phyloP scores from a whole-genome alignment of 2,329 filamentous ascomycete species.

The Davidsoniella neocaledoniae region DNA sequence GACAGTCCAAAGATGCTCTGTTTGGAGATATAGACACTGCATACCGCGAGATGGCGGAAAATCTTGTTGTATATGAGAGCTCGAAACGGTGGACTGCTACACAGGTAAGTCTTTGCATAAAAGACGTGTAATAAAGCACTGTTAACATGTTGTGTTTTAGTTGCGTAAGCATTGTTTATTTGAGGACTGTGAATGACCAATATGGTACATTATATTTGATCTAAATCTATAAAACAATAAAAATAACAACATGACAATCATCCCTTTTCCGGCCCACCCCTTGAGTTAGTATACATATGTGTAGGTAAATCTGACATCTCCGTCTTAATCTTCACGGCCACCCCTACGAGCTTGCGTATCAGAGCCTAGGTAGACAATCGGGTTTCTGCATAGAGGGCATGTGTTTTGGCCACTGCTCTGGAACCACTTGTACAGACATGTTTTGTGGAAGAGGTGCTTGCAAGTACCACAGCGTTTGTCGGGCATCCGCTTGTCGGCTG shows the following conservation, averaged over 20 bases:
- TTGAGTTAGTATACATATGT: neutral
- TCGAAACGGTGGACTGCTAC: slow-evolving; percentile 49
- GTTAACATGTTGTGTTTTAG: neutral
- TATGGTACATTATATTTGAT: neutral
- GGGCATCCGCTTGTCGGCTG: slow-evolving; percentile 71
- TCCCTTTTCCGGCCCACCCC: neutral
- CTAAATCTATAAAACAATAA: neutral
- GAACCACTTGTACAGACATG: slow-evolving; percentile 94
- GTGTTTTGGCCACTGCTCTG: slow-evolving; percentile 80
- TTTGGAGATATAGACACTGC: slow-evolving; percentile 41
- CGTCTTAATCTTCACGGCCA: slow-evolving; percentile 3
- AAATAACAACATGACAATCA: neutral
- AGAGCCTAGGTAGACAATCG: slow-evolving; percentile 46
- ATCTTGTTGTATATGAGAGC: slow-evolving; percentile 53
- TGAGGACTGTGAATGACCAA: neutral
- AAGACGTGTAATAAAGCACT: too few relatives aligned
- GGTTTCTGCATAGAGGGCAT: slow-evolving; percentile 83
- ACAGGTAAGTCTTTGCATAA: slow-evolving; percentile 17
- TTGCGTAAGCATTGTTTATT: neutral
- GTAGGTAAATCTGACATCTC: neutral
- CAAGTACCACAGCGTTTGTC: slow-evolving; percentile 86
- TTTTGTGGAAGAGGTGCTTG: slow-evolving; percentile 81
- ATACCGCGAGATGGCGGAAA: slow-evolving; percentile 48
- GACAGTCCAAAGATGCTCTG: slow-evolving; percentile 50
- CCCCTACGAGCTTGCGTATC: slow-evolving; percentile 19